These are phyloP conservation scores for Xylaria nigripes DNA, from an alignment of 495 filamentous ascomycete species.

Conservation along the genomic window DNA sequence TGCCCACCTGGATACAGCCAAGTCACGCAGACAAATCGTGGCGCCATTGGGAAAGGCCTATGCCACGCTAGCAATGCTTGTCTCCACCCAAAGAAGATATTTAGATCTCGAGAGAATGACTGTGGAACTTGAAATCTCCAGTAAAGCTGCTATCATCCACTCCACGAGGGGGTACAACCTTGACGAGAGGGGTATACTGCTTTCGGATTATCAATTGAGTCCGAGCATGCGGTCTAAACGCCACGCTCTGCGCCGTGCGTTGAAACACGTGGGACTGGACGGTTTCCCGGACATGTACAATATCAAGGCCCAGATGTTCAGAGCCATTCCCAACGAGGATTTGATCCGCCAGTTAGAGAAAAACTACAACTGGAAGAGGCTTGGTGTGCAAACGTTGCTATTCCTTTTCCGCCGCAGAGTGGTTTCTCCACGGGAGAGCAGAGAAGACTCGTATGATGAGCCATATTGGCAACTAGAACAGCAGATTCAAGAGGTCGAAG, in stretches of 20 bases:
- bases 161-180: conserved; percentile 1
- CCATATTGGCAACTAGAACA: not conserved
- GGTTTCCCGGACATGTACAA: not conserved
- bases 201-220: not conserved
- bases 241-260: not conserved
- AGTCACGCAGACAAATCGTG: not conserved
- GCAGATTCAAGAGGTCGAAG: not conserved
- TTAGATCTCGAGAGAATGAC: not conserved
- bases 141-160: not conserved
- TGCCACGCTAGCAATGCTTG: not conserved
- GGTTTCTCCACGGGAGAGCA: not conserved
- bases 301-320: not conserved
- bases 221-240: not conserved
- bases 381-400: conserved; percentile 1
- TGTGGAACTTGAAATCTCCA: not conserved
- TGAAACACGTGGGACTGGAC: not conserved
- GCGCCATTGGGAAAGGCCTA: not conserved
- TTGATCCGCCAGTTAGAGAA: not conserved
- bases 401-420: not conserved
- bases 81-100: conserved; percentile 2
- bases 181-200: not conserved
- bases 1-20: not conserved
- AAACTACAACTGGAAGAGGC: conserved; percentile 4
- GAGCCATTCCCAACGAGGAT: not conserved
- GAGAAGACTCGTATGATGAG: not conserved